Evolutionary conservation across 169 alveolate species (phyloP).

Genomic region (Neospora caninum): DNA sequence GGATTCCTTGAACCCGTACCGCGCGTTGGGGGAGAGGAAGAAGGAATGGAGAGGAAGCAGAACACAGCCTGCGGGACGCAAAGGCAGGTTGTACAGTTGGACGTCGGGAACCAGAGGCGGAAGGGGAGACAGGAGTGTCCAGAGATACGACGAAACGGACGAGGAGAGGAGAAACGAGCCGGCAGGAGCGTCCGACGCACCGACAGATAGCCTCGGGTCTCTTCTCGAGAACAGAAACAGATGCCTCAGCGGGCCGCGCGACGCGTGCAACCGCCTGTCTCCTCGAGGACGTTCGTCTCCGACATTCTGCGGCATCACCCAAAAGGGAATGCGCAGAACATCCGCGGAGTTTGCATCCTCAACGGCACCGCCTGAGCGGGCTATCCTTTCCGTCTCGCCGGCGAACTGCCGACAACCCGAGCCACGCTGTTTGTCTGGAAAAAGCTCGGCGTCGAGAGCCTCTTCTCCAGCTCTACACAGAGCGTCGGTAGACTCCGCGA

Average conservation of each 20-base stretch:
- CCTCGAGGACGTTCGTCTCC: not conserved
- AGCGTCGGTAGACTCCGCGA: no score
- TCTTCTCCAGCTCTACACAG: no score
- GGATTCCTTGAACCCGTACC: constrained; percentile 20
- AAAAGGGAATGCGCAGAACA: not conserved
- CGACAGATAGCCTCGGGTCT: not conserved
- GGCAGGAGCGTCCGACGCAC: not conserved
- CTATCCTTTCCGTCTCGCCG: no score
- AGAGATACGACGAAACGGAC: not conserved
- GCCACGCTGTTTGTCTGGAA: no score
- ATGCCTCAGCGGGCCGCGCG: not conserved
- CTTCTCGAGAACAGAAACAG: not conserved
- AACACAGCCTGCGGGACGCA: not conserved
- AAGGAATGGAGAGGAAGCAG: not conserved
- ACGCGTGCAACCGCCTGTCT: not conserved
- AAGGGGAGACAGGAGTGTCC: not conserved
- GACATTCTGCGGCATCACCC: not conserved
- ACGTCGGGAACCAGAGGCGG: not conserved
- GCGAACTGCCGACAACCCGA: no score
- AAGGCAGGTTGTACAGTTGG: not conserved
- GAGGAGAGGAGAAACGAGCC: not conserved
- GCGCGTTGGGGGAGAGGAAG: not conserved
- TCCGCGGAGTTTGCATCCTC: not conserved
- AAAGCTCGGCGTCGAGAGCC: no score
- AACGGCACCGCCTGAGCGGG: no score